These are phyloP conservation scores for Clavispora carvajalis DNA, from an alignment of 805 yeast genomes.

Conservation along the genomic window DNA sequence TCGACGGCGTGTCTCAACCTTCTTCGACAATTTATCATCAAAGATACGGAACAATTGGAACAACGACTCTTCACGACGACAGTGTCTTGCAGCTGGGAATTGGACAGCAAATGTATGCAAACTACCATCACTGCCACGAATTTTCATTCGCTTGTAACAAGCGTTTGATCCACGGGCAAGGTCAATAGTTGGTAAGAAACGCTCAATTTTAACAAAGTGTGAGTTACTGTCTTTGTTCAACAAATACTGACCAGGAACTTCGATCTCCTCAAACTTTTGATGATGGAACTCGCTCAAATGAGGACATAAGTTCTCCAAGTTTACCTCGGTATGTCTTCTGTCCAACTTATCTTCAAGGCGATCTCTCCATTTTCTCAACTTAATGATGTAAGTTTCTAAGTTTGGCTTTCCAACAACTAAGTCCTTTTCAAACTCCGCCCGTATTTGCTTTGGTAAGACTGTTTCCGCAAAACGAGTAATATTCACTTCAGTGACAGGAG, in stretches of 20 bases:
- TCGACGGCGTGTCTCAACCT: constrained; percentile 85
- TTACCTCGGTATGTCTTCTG: constrained; percentile 71
- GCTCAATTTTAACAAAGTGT: constrained; percentile 90
- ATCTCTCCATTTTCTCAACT: constrained; percentile 88
- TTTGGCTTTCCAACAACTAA: constrained; percentile 83
- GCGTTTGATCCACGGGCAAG: constrained; percentile 85
- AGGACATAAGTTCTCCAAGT: constrained; percentile 87
- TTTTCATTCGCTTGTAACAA: constrained; percentile 81
- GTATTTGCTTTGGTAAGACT: constrained; percentile 79
- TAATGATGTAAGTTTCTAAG: constrained; percentile 77
- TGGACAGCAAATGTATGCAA: constrained; percentile 92
- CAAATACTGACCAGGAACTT: constrained; percentile 94
- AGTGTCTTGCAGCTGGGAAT: constrained; percentile 95
- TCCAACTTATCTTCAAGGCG: constrained; percentile 88
- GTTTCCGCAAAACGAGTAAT: constrained; percentile 88
- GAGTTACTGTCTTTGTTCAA: constrained; percentile 79
- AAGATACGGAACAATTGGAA: constrained; percentile 88
- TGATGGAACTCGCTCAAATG: constrained; percentile 96
- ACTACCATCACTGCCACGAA: constrained; percentile 92
- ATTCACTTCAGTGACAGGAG: constrained; percentile 87
- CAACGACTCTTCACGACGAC: constrained; percentile 92
- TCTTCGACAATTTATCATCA: constrained; percentile 71
- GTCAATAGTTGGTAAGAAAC: constrained; percentile 86
- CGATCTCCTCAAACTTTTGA: constrained; percentile 96
- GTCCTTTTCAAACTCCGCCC: constrained; percentile 88